phyloP scores from a whole-genome alignment of 2,329 filamentous ascomycete species.

The Trichoderma afroharzianum region DNA sequence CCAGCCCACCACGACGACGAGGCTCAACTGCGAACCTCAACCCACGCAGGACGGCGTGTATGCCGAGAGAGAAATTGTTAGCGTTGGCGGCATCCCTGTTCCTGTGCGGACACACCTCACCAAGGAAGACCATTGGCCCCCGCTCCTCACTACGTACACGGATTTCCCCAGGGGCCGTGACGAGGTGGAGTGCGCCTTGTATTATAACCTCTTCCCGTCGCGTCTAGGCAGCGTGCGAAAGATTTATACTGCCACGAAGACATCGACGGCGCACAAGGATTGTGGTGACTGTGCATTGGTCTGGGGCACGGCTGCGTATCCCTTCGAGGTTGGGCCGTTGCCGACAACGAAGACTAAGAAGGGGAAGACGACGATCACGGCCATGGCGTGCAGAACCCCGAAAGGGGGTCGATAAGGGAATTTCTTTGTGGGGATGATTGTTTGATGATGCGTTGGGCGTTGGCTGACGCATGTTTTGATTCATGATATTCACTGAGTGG shows the following conservation, averaged over 20 bases:
- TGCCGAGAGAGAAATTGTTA: not conserved
- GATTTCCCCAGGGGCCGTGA: not conserved
- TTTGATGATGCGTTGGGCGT: not conserved
- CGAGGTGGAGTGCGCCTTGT: not conserved
- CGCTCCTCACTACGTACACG: not conserved
- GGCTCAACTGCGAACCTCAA: slow-evolving; percentile 16
- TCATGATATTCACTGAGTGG: not conserved
- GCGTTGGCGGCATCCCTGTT: not conserved
- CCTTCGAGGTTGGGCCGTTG: not conserved
- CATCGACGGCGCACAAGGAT: not conserved
- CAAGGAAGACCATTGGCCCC: not conserved
- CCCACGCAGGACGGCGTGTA: not conserved
- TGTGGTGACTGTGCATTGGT: not conserved
- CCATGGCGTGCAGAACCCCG: not conserved
- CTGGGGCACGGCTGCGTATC: not conserved
- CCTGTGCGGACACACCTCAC: not conserved
- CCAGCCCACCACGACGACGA: slow-evolving; percentile 16
- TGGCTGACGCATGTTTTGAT: not conserved
- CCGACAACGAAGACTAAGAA: not conserved
- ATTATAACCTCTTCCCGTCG: not conserved
- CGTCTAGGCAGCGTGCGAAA: not conserved
- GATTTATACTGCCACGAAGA: not conserved
- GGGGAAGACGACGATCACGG: not conserved
- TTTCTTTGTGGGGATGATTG: not conserved
- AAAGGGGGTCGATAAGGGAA: not conserved